Base-by-base conservation (phyloP, 331 rosid species). In the Ulmus americana region DNA sequence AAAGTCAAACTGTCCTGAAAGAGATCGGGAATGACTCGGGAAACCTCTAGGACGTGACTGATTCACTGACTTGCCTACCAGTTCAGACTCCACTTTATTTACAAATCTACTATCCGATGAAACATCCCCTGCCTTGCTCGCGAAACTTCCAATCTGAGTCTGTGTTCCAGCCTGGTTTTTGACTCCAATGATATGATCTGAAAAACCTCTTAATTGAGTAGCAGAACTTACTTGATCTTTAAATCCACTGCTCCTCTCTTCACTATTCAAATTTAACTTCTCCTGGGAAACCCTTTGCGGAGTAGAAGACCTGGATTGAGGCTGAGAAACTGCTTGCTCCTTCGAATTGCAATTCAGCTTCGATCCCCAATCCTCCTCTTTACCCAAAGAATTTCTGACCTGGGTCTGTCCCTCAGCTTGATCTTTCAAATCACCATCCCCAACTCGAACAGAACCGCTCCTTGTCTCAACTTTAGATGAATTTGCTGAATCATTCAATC, bases 1-100 rank as follows among this genome's bases (percentile, higher is more conserved):
- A 69, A 77, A 76, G 44, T 87, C 97, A 71, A 76, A 76, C 61
- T 95, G 96, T 49, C 90, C 97, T 2, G 95, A 84, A 8, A 72
- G 71, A 52, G 99, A 87, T 44, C 83, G 86, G 64, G 90, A 81
- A 76, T 82, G 97, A 78, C 74, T 68, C 39, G 67, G 92, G 48
- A 78, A 77, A 73, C 69, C 75, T 78, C 78, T 77, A 57, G 76
- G 7, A 68, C 78, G 78, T 39, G 91, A 81, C 35, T 71, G 86
- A 67, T 71, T 64, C 64, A 79, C 80, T 16, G 70, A 61, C 57
- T 61, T 74, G 82, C 78, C 87, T 69, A 76, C 79, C 68, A 44
- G 41, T 56, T 76, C 85, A 16, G 77, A 83, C 28, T 76, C 88
- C 56, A 78, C 70, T 64, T 45, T 73, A 56, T 65, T 69, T 51